Conservation (phyloP, 1,284 basidiomycete species). For the Heterobasidion parviporum region DNA sequence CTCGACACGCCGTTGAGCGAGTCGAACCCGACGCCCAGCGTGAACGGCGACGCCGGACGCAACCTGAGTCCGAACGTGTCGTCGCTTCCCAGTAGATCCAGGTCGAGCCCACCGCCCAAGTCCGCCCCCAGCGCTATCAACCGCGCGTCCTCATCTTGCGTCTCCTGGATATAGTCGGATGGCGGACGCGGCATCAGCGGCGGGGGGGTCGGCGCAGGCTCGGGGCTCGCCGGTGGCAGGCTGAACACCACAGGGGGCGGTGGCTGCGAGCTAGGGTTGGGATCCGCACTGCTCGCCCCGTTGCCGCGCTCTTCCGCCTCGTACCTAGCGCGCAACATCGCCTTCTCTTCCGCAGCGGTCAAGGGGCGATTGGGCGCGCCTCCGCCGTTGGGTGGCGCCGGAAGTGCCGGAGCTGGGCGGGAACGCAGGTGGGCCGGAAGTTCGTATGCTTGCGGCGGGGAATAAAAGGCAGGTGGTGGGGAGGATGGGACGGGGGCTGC, state of each 20-base stretch:
- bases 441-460: conserved; percentile 9
- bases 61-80: conserved; percentile 16
- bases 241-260: conserved; percentile 7
- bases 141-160: conserved; percentile 59
- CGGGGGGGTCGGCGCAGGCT: conserved; percentile 35
- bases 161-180: conserved; percentile 69
- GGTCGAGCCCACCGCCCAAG: neutral
- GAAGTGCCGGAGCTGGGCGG: conserved; percentile 16
- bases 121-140: neutral
- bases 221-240: neutral
- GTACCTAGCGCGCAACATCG: conserved; percentile 52
- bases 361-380: conserved; percentile 31
- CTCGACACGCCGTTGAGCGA: neutral
- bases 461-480: conserved; percentile 1
- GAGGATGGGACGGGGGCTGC: conserved; percentile 3
- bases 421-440: conserved; percentile 15
- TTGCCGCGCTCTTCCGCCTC: conserved; percentile 38
- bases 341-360: conserved; percentile 73
- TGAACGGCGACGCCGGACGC: conserved; percentile 17
- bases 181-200: conserved; percentile 68
- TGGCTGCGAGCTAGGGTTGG: neutral
- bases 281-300: conserved; percentile 3
- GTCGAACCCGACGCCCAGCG: conserved; percentile 12
- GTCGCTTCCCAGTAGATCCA: neutral
- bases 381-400: conserved; percentile 23